Conservation (phyloP, 768 basidiomycete species). For the Psilocybe cubensis region DNA sequence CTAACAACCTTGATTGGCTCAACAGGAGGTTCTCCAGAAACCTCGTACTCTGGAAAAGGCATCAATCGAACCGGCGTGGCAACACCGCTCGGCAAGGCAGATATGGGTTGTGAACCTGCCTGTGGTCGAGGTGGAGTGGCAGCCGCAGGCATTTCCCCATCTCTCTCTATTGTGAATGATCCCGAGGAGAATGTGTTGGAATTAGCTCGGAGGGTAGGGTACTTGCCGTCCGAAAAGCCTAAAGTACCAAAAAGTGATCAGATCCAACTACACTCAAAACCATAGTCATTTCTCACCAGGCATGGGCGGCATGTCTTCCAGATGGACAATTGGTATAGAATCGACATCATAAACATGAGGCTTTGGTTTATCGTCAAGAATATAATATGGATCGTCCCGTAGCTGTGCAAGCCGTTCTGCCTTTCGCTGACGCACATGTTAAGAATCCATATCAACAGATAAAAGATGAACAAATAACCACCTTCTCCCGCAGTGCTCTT, state of each 20-base stretch:
- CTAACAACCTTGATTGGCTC: slow-evolving; percentile 80
- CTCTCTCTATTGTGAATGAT: slow-evolving; percentile 69
- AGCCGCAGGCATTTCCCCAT: slow-evolving; percentile 88
- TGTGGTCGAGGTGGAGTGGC: slow-evolving; percentile 26
- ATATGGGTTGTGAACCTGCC: slow-evolving; percentile 25
- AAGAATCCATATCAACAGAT: background rate
- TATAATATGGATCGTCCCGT: slow-evolving; percentile 91
- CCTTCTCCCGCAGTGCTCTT: slow-evolving; percentile 62
- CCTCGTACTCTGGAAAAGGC: slow-evolving; percentile 59
- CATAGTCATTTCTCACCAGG: slow-evolving; percentile 7
- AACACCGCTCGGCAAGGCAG: slow-evolving; percentile 24
- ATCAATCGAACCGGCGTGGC: slow-evolving; percentile 40
- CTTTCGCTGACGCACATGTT: slow-evolving; percentile 53
- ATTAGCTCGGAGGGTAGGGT: slow-evolving; percentile 49
- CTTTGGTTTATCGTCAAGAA: slow-evolving; percentile 63
- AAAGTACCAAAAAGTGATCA: background rate
- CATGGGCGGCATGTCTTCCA: slow-evolving; percentile 72
- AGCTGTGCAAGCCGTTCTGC: slow-evolving; percentile 76
- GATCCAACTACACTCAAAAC: background rate
- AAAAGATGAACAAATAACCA: slow-evolving; percentile 25
- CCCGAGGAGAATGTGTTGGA: slow-evolving; percentile 43
- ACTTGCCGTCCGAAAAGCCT: slow-evolving; percentile 36
- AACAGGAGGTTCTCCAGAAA: slow-evolving; percentile 48
- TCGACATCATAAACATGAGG: slow-evolving; percentile 68
- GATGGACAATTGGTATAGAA: slow-evolving; percentile 85